Conservation (phyloP, 495 filamentous ascomycete species). For the Podospora pseudopauciseta region DNA sequence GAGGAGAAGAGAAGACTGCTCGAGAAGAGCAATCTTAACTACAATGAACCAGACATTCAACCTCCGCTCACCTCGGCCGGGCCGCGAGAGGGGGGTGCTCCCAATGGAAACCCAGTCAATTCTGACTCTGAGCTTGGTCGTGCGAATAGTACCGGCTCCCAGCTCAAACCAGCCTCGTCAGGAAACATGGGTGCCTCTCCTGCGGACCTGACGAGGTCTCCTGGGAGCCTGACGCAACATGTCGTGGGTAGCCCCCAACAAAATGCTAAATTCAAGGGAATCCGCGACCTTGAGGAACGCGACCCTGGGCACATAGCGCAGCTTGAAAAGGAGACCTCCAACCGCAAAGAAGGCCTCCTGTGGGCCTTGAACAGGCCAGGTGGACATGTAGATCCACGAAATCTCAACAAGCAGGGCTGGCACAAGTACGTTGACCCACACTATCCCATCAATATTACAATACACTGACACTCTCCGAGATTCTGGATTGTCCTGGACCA, state of each 20-base stretch:
- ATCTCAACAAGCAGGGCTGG: constrained; percentile 95
- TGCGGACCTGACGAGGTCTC: constrained; percentile 42
- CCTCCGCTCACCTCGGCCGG: constrained; percentile 32
- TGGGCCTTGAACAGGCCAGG: constrained; percentile 94
- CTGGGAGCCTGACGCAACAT: constrained; percentile 40
- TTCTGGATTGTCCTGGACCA: constrained; percentile 99
- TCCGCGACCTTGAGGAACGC: constrained; percentile 84
- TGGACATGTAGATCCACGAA: constrained; percentile 90
- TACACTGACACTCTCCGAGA: constrained; percentile 42
- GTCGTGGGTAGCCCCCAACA: constrained; percentile 48
- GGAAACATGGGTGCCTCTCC: constrained; percentile 26
- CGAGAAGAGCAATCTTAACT: constrained; percentile 83
- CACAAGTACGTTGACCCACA: constrained; percentile 73
- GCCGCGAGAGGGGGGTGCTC: constrained; percentile 21
- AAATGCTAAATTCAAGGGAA: constrained; percentile 75
- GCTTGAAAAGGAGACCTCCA: constrained; percentile 49
- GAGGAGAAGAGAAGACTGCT: constrained; percentile 87
- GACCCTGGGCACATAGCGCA: constrained; percentile 48
- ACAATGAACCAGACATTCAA: constrained; percentile 62
- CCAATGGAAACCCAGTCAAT: constrained; percentile 43
- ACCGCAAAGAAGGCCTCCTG: constrained; percentile 82
- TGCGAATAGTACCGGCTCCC: constrained; percentile 68
- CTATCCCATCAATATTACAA: neutral
- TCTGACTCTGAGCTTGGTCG: constrained; percentile 65
- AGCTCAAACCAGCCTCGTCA: constrained; percentile 48